Conservation (phyloP, 305 asterid genomes). For the Galium porrigens region DNA sequence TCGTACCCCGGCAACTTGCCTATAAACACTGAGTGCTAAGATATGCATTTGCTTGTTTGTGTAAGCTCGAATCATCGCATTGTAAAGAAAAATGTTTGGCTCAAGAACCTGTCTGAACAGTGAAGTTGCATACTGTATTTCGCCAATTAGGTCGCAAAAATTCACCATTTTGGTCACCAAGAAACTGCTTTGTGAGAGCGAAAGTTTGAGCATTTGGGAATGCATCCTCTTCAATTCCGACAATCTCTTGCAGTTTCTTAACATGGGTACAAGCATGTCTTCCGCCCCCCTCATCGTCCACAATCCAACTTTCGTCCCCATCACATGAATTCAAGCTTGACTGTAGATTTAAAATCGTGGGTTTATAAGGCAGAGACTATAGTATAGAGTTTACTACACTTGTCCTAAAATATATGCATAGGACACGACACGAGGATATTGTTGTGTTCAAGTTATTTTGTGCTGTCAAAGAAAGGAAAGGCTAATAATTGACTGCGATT, state of each 20-base stretch:
- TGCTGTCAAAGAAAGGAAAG: too few relatives aligned
- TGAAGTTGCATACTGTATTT: conserved; percentile 38
- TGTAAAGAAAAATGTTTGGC: conserved; percentile 47
- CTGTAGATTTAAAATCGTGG: background rate
- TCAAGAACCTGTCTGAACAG: conserved; percentile 41
- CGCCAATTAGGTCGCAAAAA: conserved; percentile 48
- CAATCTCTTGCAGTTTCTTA: conserved; percentile 36
- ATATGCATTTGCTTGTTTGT: conserved; percentile 32
- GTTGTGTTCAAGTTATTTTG: background rate
- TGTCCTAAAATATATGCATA: too few relatives aligned
- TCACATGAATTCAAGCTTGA: background rate
- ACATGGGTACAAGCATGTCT: conserved; percentile 39
- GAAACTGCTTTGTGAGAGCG: conserved; percentile 53
- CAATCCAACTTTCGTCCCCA: conserved; percentile 29
- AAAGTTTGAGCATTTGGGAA: conserved; percentile 50
- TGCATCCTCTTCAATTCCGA: conserved; percentile 42
- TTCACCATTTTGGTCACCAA: conserved; percentile 68
- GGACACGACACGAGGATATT: background rate
- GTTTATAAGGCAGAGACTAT: background rate
- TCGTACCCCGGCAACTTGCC: conserved; percentile 4
- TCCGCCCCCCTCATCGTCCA: conserved; percentile 41
- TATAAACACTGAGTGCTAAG: conserved; percentile 27
- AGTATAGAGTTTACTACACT: background rate
- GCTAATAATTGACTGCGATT: conserved; percentile 7
- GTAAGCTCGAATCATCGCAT: conserved; percentile 49